Base-by-base conservation (phyloP, 208 protist species). In the Novymonas esmeraldas region DNA sequence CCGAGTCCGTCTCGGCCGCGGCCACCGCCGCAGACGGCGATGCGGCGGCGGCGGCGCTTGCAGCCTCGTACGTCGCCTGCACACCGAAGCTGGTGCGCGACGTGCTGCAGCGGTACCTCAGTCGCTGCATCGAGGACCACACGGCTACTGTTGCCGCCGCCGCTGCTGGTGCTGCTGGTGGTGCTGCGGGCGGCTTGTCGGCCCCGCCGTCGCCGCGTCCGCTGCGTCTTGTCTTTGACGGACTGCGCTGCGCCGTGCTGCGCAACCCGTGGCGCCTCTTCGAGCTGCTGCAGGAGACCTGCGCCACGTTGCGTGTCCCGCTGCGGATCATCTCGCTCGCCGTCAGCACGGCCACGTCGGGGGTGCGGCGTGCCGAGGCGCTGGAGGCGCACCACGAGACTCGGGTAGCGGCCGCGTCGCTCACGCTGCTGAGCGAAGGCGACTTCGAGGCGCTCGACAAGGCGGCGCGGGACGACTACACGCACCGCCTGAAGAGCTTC, bases 401-500 rank as follows among this genome's bases (percentile, higher is more conserved):
- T 42, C 56, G 39, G 11, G 64, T 85, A 9, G 44, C 82, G 4
- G 77, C 49, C 1, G 82, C 87, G 2, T 69, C 75, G 5, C 68
- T 89, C 13, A 54, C 78, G 14, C 73, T 82, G 10, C 46, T 97
- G 22, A 66, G 67, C 6, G 94, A 97, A 64, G 84, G 73, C 9
- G 84, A 73, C 14, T 97, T 91, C 73, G 94, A 93, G 60, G 56
- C 62, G 28, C 57, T 95, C 7, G 49, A 24, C 29, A 65, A 58
- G 18, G 73, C 60, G 29, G 82, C 83, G 18, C 87, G 84, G 0
- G 79, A 89, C 14, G 64, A 68, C 10, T 94, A 95, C 79, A 94
- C 95, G 65, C 45, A 50, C 7, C 79, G 78, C 10, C 78, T 96
- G 16, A 82, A 94, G 70, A 78, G 91, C 52, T 89, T 82, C 62